These are phyloP conservation scores for Mucor circinelloides DNA, from an alignment of 371 early-diverging fungal species.

Conservation along the genomic window DNA sequence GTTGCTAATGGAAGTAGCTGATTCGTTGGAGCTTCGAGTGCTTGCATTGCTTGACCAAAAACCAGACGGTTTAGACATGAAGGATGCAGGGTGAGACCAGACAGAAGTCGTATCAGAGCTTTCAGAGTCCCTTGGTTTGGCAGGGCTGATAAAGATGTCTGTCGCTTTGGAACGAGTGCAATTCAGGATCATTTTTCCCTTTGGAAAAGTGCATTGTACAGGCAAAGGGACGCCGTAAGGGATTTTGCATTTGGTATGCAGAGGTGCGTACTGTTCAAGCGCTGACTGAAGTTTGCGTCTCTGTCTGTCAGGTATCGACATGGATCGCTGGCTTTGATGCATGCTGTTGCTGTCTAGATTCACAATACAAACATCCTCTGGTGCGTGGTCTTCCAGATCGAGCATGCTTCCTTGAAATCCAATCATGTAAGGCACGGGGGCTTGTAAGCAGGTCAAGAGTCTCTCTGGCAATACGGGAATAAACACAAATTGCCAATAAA, in stretches of 20 bases:
- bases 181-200: constrained; percentile 54
- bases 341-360: constrained; percentile 63
- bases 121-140: constrained; percentile 28
- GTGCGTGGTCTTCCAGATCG: constrained; percentile 60
- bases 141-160: constrained; percentile 34
- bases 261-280: constrained; percentile 57
- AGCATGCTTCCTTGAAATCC: constrained; percentile 66
- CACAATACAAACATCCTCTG: constrained; percentile 67
- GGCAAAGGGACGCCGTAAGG: constrained; percentile 58
- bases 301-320: constrained; percentile 54
- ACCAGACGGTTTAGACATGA: constrained; percentile 31
- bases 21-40: constrained; percentile 38
- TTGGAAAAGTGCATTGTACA: constrained; percentile 62
- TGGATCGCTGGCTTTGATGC: constrained; percentile 43
- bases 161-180: constrained; percentile 50
- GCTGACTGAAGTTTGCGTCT: constrained; percentile 56
- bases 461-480: constrained; percentile 78
- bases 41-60: constrained; percentile 41
- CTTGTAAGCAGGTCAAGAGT: constrained; percentile 75
- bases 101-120: constrained; percentile 33
- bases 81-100: constrained; percentile 33
- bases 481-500: constrained; percentile 82
- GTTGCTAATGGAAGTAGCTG: constrained; percentile 22
- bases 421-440: constrained; percentile 84
- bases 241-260: constrained; percentile 41